These are phyloP conservation scores for Rhizopogon vulgaris DNA, from an alignment of 768 basidiomycete genomes.

Conservation along the genomic window DNA sequence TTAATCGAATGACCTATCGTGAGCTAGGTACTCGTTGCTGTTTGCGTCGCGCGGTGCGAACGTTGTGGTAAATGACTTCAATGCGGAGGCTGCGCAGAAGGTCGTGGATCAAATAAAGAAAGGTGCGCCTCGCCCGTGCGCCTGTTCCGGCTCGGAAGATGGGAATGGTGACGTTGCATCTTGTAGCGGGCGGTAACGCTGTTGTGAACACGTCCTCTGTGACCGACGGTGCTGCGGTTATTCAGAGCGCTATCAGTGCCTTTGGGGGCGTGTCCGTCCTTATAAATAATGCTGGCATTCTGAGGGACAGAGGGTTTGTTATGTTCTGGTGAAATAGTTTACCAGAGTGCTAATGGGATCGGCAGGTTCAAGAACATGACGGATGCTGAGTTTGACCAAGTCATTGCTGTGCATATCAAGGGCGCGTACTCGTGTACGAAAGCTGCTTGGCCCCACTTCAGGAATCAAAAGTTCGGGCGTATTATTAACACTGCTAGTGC, in stretches of 20 bases:
- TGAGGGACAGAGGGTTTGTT: conserved; percentile 70
- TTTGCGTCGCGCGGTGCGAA: conserved; percentile 93
- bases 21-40: conserved; percentile 73
- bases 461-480: conserved; percentile 91
- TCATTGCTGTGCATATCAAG: conserved; percentile 87
- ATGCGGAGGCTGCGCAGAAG: conserved; percentile 78
- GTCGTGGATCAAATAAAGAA: conserved; percentile 85
- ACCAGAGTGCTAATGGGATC: background rate
- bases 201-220: conserved; percentile 83
- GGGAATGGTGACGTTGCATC: background rate
- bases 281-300: conserved; percentile 94
- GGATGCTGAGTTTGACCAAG: conserved; percentile 88
- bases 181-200: conserved; percentile 81
- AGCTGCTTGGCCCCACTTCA: conserved; percentile 93
- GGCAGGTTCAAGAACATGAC: conserved; percentile 94
- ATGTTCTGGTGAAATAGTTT: background rate
- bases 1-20: conserved; percentile 1
- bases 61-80: conserved; percentile 94
- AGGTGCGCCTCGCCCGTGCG: conserved; percentile 41
- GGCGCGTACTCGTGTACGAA: conserved; percentile 90
- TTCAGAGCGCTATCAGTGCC: conserved; percentile 77
- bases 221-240: conserved; percentile 79
- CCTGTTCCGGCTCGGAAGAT: background rate
- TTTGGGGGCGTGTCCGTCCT: conserved; percentile 85
- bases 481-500: conserved; percentile 94